phyloP scores from a whole-genome alignment of 192 early-diverging fungal species.

The Coemansia sp. region DNA sequence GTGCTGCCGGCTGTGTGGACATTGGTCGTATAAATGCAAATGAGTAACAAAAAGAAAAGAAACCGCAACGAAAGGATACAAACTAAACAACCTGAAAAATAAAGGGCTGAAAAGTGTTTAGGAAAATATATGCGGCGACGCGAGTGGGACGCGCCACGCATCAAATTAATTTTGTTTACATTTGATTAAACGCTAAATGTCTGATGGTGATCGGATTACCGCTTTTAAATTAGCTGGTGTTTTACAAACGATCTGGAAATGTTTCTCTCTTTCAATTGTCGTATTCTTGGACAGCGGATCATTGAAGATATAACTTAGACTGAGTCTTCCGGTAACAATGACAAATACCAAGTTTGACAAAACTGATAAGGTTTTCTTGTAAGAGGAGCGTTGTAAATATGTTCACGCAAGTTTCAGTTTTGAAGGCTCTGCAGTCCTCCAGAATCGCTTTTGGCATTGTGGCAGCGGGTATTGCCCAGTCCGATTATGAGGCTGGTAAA shows the following conservation, averaged over 20 bases:
- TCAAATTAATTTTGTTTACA: background rate
- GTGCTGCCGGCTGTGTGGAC: constrained; percentile 3
- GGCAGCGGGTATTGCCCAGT: background rate
- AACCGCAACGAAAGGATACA: background rate
- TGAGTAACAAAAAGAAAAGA: background rate
- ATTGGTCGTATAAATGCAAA: constrained; percentile 5
- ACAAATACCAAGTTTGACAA: background rate
- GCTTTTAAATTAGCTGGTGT: background rate
- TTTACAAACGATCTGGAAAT: background rate
- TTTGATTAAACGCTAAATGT: background rate
- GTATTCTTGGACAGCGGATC: background rate
- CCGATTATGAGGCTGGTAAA: background rate
- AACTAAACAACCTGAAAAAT: background rate
- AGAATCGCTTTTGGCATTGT: background rate
- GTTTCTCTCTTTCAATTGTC: background rate
- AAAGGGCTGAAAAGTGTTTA: background rate
- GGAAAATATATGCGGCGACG: background rate
- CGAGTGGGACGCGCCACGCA: background rate
- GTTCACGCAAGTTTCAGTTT: background rate
- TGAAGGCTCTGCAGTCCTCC: background rate
- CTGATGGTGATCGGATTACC: background rate
- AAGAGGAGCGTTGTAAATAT: background rate
- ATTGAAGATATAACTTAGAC: background rate
- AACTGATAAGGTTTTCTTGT: background rate
- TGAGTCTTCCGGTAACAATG: no score